These are phyloP conservation scores for Phlebopus sp. DNA, from an alignment of 1,284 basidiomycete genomes.

Conservation along the genomic window DNA sequence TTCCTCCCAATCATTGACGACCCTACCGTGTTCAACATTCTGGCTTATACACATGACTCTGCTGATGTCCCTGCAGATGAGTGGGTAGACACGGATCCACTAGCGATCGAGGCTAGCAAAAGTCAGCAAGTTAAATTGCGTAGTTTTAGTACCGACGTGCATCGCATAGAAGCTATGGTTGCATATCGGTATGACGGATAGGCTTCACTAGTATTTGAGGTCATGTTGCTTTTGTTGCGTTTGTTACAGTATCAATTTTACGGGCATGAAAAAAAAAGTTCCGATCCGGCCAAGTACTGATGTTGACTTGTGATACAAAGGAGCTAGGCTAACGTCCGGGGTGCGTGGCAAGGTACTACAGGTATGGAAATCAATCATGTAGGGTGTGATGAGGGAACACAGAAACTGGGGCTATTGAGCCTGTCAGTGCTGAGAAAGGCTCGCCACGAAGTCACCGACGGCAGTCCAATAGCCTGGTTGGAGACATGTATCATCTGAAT, in stretches of 20 bases:
- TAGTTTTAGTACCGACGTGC: constrained; percentile 88
- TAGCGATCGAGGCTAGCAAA: constrained; percentile 93
- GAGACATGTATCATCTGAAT: constrained; percentile 69
- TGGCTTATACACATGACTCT: constrained; percentile 88
- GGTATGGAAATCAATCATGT: not conserved
- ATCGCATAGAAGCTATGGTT: constrained; percentile 88
- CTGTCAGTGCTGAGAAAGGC: constrained; percentile 19
- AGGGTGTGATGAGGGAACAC: not conserved
- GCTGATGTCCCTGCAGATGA: constrained; percentile 86
- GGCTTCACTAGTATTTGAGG: not conserved
- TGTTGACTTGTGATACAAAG: not conserved
- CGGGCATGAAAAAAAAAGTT: not conserved
- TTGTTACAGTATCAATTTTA: not conserved
- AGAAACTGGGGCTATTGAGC: not conserved
- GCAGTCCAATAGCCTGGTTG: constrained; percentile 66
- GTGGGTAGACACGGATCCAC: constrained; percentile 94
- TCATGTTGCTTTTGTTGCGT: not conserved
- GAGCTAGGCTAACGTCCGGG: not conserved
- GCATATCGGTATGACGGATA: constrained; percentile 75
- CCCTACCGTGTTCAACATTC: constrained; percentile 92
- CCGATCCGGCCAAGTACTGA: constrained; percentile 2
- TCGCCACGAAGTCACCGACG: constrained; percentile 55
- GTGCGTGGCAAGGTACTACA: not conserved
- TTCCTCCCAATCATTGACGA: constrained; percentile 95
- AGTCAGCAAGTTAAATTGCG: constrained; percentile 94